Base-by-base conservation (phyloP, 2,329 filamentous ascomycete species). In the Pseudocercospora fuligena region DNA sequence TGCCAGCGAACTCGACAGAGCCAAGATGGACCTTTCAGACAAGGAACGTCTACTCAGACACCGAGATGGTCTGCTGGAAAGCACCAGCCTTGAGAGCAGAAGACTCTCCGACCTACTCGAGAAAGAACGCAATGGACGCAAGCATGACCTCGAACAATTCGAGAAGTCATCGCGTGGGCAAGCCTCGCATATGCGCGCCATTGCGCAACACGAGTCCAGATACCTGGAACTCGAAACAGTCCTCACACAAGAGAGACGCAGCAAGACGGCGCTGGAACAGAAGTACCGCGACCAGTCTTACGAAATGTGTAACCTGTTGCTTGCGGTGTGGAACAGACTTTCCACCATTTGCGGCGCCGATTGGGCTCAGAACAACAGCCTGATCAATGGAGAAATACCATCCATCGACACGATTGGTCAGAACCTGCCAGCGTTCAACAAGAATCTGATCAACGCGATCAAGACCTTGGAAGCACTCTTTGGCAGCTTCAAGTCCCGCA, bases 11-110 rank as follows among this genome's bases (percentile, higher is more conserved):
- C 89, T 98, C 23, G 92, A 97, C 72, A 85, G 86, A 8, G 89
- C 91, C 16, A 93, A 92, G 77, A 88, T 88, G 11, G 88, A 92
- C 12, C 81, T 97, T 31, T 88, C 90, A n/a, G 94, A 98, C 77
- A 97, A 96, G 78, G 94, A 98, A 69, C 89, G 91, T 62, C 86
- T 97, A 72, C 90, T 99, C 75, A 93, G 94, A 74, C 92, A 94
- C 78, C 92, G 94, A 14, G 95, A 98, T 76, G 86, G 89, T 2
- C 85, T 98, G 5, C 87, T 99, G 9, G 95, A 99, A 79, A 92
- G 90, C 27, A 92, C 95, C 74, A 92, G 90, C 2, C 86, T 98
- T 23, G 95, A 99, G 78, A 91, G 89, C 62, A 89, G 92, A 66
- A 93, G 93, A 73, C 83, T 98, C 11, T 89, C 89, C 1, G 94